Evolutionary conservation across 441 rosid species (phyloP), one percentile per base, ranked within the genome.

Genomic region (Euphorbia neoarborescens): DNA sequence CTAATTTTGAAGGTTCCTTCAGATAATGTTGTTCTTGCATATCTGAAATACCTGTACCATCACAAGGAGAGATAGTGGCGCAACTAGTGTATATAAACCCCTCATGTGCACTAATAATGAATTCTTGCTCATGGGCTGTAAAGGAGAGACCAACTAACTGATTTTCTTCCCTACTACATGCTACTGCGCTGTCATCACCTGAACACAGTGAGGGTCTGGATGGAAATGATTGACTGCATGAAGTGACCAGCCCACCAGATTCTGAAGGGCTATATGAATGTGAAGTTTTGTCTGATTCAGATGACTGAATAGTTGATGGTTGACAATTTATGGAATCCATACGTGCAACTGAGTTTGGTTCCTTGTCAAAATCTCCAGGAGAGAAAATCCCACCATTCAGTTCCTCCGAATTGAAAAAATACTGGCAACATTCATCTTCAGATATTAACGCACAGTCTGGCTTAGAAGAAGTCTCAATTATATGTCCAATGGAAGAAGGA

Each of bases 391-490:
- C 80, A 73, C 78, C 80, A 51, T 73, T 84, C 61, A 76, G 70
- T 70, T 79, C 84, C 68, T 90, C 91, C 1, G 89, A 81, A 65
- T n/a, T n/a, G n/a, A 92, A 90, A 72, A 92, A 84, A 76, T 83
- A 82, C 85, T 84, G 85, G 78, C 97, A 92, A 75, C 94, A 90
- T 80, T 90, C 98, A 75, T 88, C 97, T 76, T 95, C 96, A 24
- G 96, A 79, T 78, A 88, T 83, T 81, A 89, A 78, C 66, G 86
- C 75, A 35, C 84, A 82, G 66, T 86, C 89, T 72, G 81, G 78
- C 75, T 80, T 84, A 40, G 74, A 75, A 62, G 82, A 72, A 68
- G 77, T 73, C 35, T 72, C 68, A 51, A 71, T 80, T 69, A 75
- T 72, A 75, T 81, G 77, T 71, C 79, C 80, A 58, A 81, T 53